Evolutionary conservation across 2,329 filamentous ascomycete species (phyloP), one percentile per base, ranked within the genome.

Genomic region (Aspergillus alliaceus): DNA sequence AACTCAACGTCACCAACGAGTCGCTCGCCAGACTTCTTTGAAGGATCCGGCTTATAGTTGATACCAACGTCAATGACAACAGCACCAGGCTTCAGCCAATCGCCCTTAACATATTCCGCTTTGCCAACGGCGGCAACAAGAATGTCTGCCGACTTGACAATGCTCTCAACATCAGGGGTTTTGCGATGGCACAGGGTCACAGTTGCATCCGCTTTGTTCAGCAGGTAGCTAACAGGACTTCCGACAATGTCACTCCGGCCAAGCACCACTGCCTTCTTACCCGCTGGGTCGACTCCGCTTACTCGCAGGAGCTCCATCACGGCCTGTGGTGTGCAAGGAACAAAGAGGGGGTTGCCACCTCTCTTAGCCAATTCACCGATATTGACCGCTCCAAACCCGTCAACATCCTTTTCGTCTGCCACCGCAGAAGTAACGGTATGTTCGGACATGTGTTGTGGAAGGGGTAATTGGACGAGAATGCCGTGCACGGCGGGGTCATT

Each of bases 21-120:
- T 63, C 93, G 86, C 74, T 95, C 86, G 32, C 95, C 95, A 12
- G 91, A 96, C 80, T 97, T 97, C 80, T 90, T 96, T 60, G 89
- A 88, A 35, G 86, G 81, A 72, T 99, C 95, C 6, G 90, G 85
- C 56, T 98, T 87, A 80, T 92, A 97, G 81, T 99, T 99, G 64
- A 93, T 99, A 60, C 95, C 95, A 18, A 99, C 95, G 70, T 99
- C 95, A 69, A 99, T 96, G 39, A 99, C 92, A 6, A 99, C 89
- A n/a, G 86, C 91, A 34, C 93, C 95, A 18, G 90, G 87, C 82
- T 98, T 99, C 63, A 99, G 75, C 92, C 93, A 98, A 59, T 96
- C 91, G 63, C 93, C 95, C 78, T 95, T 93, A 70, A 99, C 88
- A 68, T 96, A 96, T 57, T 86, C 84, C 8, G 93, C 83, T 72